These are phyloP conservation scores for Phialophora chinensis DNA, from an alignment of 2,329 filamentous ascomycete species.

Conservation along the genomic window DNA sequence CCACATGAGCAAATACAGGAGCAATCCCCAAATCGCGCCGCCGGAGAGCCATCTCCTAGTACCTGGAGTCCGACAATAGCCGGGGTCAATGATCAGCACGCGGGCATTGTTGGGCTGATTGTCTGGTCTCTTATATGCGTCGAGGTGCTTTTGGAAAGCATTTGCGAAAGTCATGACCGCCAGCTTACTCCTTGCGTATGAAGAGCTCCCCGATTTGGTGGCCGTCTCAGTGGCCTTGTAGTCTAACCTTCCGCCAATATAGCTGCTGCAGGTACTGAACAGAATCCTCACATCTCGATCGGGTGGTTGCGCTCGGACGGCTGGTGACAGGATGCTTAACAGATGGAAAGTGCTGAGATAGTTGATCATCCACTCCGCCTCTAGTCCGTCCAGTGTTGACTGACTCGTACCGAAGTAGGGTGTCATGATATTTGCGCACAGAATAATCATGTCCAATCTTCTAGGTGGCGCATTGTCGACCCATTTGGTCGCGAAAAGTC, in stretches of 20 bases:
- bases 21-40: slow-evolving; percentile 79
- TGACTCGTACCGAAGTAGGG: slow-evolving; percentile 66
- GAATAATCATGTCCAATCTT: slow-evolving; percentile 85
- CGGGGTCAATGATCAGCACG: slow-evolving; percentile 87
- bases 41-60: slow-evolving; percentile 85
- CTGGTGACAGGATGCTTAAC: slow-evolving; percentile 86
- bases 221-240: slow-evolving; percentile 43
- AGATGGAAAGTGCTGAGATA: slow-evolving; percentile 96
- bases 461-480: slow-evolving; percentile 92
- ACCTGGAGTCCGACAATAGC: slow-evolving; percentile 81
- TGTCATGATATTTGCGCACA: slow-evolving; percentile 81
- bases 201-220: slow-evolving; percentile 36
- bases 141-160: slow-evolving; percentile 90
- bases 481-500: slow-evolving; percentile 95
- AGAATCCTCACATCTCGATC: slow-evolving; percentile 92
- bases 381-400: slow-evolving; percentile 77
- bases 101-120: slow-evolving; percentile 79
- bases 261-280: slow-evolving; percentile 84
- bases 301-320: slow-evolving; percentile 86
- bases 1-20: slow-evolving; percentile 78
- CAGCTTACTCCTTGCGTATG: slow-evolving; percentile 68
- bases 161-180: slow-evolving; percentile 88
- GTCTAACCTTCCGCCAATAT: slow-evolving; percentile 76
- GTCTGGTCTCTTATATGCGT: slow-evolving; percentile 82
- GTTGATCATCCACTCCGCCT: slow-evolving; percentile 92